These are phyloP conservation scores for Tuber microsphaerosporum DNA, from an alignment of 495 filamentous ascomycete genomes.

Conservation along the genomic window DNA sequence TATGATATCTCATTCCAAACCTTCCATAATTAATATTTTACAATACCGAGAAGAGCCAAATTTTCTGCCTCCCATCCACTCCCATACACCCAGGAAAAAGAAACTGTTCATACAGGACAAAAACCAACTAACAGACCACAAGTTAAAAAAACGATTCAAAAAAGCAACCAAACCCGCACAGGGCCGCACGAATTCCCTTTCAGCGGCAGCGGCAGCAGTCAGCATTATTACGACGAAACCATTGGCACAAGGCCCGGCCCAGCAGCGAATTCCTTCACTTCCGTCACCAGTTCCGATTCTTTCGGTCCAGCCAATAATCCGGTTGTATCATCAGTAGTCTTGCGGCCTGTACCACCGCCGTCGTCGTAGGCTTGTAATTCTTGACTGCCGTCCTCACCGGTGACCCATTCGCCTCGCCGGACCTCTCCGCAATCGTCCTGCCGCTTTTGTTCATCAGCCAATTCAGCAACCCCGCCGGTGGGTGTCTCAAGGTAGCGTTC, in stretches of 20 bases:
- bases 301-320: background rate
- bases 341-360: background rate
- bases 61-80: background rate
- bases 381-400: background rate
- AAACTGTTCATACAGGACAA: background rate
- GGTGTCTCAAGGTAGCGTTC: conserved; percentile 31
- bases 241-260: background rate
- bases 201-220: background rate
- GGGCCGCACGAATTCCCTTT: background rate
- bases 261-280: background rate
- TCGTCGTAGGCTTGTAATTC: background rate
- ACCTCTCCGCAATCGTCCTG: conserved; percentile 20
- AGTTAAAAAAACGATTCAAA: background rate
- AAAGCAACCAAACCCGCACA: background rate
- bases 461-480: conserved; percentile 20
- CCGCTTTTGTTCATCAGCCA: conserved; percentile 24
- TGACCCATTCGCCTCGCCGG: conserved; percentile 15
- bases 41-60: background rate
- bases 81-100: background rate
- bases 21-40: conserved; percentile 1
- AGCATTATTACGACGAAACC: background rate
- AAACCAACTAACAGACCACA: background rate
- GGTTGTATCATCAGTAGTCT: background rate
- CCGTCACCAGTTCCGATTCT: background rate
- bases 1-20: background rate